Conservation (phyloP, 2,329 filamentous ascomycete genomes). For the Diaporthe amygdali region DNA sequence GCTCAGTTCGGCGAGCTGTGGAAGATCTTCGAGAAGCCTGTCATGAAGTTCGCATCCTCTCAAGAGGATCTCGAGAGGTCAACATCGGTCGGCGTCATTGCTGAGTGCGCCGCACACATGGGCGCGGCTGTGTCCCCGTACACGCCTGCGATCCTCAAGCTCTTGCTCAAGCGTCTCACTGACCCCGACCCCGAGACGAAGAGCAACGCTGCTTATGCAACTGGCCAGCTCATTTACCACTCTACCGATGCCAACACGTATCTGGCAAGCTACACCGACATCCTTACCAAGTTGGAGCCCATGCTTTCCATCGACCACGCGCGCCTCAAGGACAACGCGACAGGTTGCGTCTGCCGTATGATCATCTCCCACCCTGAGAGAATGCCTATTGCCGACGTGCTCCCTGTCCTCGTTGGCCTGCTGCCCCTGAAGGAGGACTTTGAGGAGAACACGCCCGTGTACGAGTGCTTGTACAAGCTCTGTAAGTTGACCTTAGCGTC, state of each 20-base stretch:
- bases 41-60: constrained; percentile 86
- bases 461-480: constrained; percentile 85
- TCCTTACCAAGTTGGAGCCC: constrained; percentile 86
- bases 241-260: constrained; percentile 78
- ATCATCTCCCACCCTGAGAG: constrained; percentile 86
- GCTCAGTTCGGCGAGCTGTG: constrained; percentile 83
- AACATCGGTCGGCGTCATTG: constrained; percentile 88
- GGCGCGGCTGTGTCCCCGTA: constrained; percentile 80
- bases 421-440: constrained; percentile 92
- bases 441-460: constrained; percentile 95
- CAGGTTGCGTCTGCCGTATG: constrained; percentile 90
- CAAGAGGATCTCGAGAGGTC: constrained; percentile 87
- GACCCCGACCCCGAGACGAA: constrained; percentile 92
- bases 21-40: constrained; percentile 94
- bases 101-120: constrained; percentile 89
- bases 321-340: constrained; percentile 89
- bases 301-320: constrained; percentile 79
- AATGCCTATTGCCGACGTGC: constrained; percentile 79
- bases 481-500: constrained; percentile 58
- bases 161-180: constrained; percentile 83
- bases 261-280: constrained; percentile 74
- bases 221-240: constrained; percentile 83
- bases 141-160: constrained; percentile 76
- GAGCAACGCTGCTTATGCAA: constrained; percentile 93
- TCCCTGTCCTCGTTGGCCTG: constrained; percentile 78